These are phyloP conservation scores for Voacanga thouarsii DNA, from an alignment of 257 asterid species.

Conservation along the genomic window DNA sequence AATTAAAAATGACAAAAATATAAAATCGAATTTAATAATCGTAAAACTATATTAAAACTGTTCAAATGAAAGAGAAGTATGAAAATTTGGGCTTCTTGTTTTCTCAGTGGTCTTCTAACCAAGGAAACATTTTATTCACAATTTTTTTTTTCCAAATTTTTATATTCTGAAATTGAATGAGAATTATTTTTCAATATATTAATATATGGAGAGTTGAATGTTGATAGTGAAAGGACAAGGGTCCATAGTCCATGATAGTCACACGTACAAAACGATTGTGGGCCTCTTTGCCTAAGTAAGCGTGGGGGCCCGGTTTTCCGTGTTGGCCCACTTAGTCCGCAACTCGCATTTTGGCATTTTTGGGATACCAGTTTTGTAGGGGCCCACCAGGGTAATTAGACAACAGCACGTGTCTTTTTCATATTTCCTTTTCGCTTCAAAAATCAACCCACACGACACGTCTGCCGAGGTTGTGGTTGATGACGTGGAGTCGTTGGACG, in stretches of 20 bases:
- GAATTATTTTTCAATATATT: too few species aligned
- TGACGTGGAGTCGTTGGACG: slow-evolving; percentile 6
- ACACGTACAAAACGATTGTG: slow-evolving; percentile 7
- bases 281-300: slow-evolving; percentile 4
- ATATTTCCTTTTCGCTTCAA: neutral
- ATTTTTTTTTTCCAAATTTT: too few species aligned
- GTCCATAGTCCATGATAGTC: neutral
- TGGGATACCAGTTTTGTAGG: slow-evolving; percentile 10
- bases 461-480: neutral
- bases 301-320: slow-evolving; percentile 11
- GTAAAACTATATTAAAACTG: too few species aligned
- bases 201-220: neutral
- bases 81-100: too few species aligned
- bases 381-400: neutral
- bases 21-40: too few species aligned
- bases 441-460: slow-evolving; percentile 16
- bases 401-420: slow-evolving; percentile 8
- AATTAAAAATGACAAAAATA: too few species aligned
- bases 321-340: slow-evolving; percentile 20
- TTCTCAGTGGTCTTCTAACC: too few species aligned
- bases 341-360: neutral
- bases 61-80: too few species aligned
- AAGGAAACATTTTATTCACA: too few species aligned
- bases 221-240: slow-evolving; percentile 2
- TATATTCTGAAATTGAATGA: too few species aligned